Conservation (phyloP, 148 eudicot species). For the Rhododendron molle region DNA sequence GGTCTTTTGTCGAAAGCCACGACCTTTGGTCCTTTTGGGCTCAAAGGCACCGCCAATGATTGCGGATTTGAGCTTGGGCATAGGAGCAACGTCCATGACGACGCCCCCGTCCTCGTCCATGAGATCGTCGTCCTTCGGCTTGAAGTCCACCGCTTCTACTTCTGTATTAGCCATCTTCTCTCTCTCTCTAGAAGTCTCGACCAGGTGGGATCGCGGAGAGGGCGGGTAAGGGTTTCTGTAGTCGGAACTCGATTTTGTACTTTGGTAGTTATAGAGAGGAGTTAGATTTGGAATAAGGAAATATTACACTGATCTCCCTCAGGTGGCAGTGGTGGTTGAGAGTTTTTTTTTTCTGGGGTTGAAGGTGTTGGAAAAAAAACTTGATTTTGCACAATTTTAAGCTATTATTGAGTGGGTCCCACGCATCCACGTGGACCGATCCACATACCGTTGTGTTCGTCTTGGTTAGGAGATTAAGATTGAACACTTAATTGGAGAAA, state of each 20-base stretch:
- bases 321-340: not conserved
- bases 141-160: slow-evolving; percentile 79
- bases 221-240: not conserved
- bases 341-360: too few species aligned
- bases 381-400: too few species aligned
- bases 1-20: slow-evolving; percentile 59
- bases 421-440: too few species aligned
- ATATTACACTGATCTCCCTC: not conserved
- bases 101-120: slow-evolving; percentile 75
- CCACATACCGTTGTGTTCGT: too few species aligned
- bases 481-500: too few species aligned
- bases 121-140: slow-evolving; percentile 88
- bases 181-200: slow-evolving; percentile 1
- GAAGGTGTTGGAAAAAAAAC: too few species aligned
- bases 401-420: too few species aligned
- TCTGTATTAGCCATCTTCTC: slow-evolving; percentile 52
- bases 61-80: slow-evolving; percentile 70
- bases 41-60: slow-evolving; percentile 45
- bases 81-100: slow-evolving; percentile 31
- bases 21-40: slow-evolving; percentile 65
- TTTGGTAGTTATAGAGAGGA: not conserved
- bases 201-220: not conserved
- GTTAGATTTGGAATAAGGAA: not conserved
- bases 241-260: not conserved
- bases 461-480: too few species aligned